Base-by-base conservation (phyloP, 257 asterid species). In the Solanum lignicaule region DNA sequence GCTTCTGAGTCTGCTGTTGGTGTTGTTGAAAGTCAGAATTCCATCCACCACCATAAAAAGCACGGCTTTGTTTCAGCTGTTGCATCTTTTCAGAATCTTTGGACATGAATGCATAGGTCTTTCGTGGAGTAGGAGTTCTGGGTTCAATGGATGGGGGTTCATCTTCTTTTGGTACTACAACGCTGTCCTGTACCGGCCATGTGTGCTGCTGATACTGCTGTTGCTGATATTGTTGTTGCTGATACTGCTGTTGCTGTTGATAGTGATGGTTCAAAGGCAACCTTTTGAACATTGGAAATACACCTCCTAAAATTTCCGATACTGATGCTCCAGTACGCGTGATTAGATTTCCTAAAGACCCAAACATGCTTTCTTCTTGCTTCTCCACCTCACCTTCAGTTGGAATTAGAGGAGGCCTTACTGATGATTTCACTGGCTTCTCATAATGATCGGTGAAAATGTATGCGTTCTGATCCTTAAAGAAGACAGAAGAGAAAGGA, bases 41-140 rank as follows among this genome's bases (percentile, higher is more conserved):
- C 98, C 95, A 97, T 52, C 94, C 95, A 62, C 94, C 95, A 62
- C 92, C 90, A 76, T 92, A 97, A 89, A 97, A 91, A 39, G 94
- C 98, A 4, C 94, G 92, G 89, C 98, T 93, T 87, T 96, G 96
- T 85, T 90, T 86, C 66, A 97, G 98, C 94, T 93, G 96, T 83
- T 95, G 98, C 96, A 94, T 95, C 87, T 95, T 97, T 86, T 97
- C 99, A 2, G 95, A 88, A 90, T 95, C 99, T 68, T 95, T 89
- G 31, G 96, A 76, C 99, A 96, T 96, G 94, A 97, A 97, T 4
- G 98, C 98, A 15, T 97, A 97, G 2, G 97, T 96, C 90, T 97
- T 97, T 73, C 91, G 93, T 33, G 99, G 99, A 87, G 99, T 95
- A 5, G 98, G 99, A 13, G 98, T 92, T 23, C 95, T 88, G 38